Base-by-base conservation (phyloP, 441 rosid genomes). In the Croton laevigatus region DNA sequence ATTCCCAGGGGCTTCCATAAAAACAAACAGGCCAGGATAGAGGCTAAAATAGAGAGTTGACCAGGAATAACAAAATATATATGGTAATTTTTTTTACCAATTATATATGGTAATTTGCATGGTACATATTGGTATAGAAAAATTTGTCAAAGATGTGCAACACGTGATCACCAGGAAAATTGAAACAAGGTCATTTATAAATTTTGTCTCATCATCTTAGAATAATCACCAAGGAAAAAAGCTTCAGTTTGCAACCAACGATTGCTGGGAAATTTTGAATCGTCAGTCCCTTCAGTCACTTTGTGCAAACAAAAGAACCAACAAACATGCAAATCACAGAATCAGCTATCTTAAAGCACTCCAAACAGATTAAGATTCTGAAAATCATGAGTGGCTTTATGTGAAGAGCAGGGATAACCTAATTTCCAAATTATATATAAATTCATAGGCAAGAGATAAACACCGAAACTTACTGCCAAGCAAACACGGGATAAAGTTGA, bases 401-500 rank as follows among this genome's bases (percentile, higher is more conserved):
- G 14, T 17, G 23, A 27, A 71, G 40, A 44, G 58, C 36, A 62
- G 62, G 16, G 49, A 45, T 45, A 45, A 45, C 1, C 11, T 14
- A 45, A 8, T 20, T 60, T 40, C 19, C 53, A 44, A 8, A 61
- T 3, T 6, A 20, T 68, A 62, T n/a, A 46, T n/a, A 3, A 34
- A 10, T n/a, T n/a, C 53, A 42, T 57, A 5, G 58, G 72, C 60
- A 40, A 70, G 8, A 66, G 68, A 57, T 27, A 27, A 37, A 70
- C 5, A n/a, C 60, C 70, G 66, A 12, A 72, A 88, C 92, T 82
- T 75, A 95, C 99, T 1, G 88, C 86, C 52, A 71, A 82, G 87
- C 97, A 91, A 55, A 95, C 97, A 23, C 66, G 95, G n/a, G 99
- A 91, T 40, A 95, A 83, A 66, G 97, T 93, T 38, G 89, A 62